Percentiles rank a stretch among this genome's conserved stretches.
Evolutionary conservation across 805 yeast genomes (phyloP).

Genomic region (Pichia membranifaciens): DNA sequence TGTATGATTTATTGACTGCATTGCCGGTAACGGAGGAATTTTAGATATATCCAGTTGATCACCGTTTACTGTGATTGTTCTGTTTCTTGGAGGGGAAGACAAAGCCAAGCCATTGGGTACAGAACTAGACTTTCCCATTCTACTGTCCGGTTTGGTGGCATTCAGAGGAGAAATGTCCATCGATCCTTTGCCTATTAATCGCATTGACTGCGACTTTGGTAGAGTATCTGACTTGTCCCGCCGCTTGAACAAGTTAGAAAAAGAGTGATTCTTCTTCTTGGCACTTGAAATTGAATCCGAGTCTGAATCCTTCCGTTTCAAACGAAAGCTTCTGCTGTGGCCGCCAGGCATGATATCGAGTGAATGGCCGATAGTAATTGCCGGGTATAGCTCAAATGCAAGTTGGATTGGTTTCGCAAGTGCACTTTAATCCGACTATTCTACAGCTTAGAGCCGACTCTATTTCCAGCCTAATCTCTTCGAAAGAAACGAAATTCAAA

Average conservation of each 20-base stretch:
- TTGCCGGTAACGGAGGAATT: constrained; percentile 6
- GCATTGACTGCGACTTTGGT: constrained; percentile 7
- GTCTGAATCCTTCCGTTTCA: constrained; percentile 5
- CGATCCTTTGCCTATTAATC: neutral
- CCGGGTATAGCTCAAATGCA: no score
- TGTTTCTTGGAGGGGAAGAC: neutral
- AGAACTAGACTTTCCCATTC: constrained; percentile 11
- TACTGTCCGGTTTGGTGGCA: neutral
- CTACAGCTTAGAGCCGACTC: no score
- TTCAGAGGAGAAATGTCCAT: neutral
- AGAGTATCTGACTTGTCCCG: neutral
- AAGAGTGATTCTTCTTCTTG: constrained; percentile 4
- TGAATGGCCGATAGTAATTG: no score
- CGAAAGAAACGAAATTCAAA: no score
- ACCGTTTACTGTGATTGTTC: constrained; percentile 3
- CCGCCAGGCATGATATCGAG: neutral
- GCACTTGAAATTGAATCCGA: neutral
- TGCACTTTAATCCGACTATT: no score
- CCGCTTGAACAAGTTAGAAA: constrained; percentile 8
- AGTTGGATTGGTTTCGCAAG: no score
- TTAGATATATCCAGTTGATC: constrained; percentile 3
- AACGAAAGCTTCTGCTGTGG: constrained; percentile 6
- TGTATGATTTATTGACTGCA: neutral
- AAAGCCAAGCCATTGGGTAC: constrained; percentile 9
- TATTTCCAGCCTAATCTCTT: no score